Evolutionary conservation across 352 stramenopile species (phyloP).

Genomic region (Hyphochytrium catenoides): DNA sequence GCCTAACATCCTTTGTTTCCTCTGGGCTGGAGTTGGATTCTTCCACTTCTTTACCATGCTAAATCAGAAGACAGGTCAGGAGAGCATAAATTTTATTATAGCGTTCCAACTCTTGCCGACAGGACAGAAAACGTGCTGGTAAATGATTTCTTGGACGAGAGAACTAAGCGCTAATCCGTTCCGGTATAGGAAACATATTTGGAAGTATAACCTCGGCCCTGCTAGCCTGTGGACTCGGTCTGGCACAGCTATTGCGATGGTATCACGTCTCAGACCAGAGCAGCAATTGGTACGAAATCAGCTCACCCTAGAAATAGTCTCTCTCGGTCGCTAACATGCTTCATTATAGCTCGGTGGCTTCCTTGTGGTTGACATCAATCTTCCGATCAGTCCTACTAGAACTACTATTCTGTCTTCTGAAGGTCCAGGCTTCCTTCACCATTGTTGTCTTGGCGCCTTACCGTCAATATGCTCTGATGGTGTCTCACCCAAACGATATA

Average conservation of each 20-base stretch:
- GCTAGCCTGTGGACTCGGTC: slow-evolving; percentile 2
- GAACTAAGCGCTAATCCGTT: slow-evolving; percentile 3
- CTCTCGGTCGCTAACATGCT: too few relatives aligned
- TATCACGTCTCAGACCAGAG: slow-evolving; percentile 23
- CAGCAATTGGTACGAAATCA: slow-evolving; percentile 12
- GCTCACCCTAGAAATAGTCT: too few relatives aligned
- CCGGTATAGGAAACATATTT: neutral
- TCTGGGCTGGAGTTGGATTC: slow-evolving; percentile 50
- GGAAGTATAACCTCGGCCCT: slow-evolving; percentile 6
- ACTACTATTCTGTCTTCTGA: neutral
- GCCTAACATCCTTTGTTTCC: slow-evolving; percentile 67
- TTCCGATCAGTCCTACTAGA: neutral
- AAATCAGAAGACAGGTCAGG: slow-evolving; percentile 8
- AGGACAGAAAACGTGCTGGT: neutral
- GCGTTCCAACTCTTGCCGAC: neutral
- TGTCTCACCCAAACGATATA: neutral
- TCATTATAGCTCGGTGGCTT: slow-evolving; percentile 1
- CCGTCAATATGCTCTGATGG: neutral
- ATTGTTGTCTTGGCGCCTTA: neutral
- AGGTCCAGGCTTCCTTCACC: neutral
- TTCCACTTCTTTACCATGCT: slow-evolving; percentile 6
- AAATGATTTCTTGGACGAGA: neutral
- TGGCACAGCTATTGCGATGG: slow-evolving; percentile 15
- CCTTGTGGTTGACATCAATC: too few relatives aligned
- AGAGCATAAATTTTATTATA: slow-evolving; percentile 3